These are phyloP conservation scores for Talaromyces albobiverticillius DNA, from an alignment of 2,329 filamentous ascomycete species.

Conservation along the genomic window DNA sequence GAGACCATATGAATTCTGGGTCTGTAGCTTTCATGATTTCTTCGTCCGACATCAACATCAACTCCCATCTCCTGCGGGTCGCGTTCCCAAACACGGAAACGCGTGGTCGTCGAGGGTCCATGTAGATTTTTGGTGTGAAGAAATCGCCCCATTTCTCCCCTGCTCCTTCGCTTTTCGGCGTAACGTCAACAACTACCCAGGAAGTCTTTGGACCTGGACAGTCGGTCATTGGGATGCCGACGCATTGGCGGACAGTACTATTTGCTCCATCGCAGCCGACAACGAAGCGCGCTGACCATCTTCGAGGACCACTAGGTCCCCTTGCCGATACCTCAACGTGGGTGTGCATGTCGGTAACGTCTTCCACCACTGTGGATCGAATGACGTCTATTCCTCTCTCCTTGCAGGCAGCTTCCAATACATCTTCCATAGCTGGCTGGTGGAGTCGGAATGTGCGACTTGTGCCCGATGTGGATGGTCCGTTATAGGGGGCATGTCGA, in stretches of 20 bases:
- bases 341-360: background rate
- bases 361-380: background rate
- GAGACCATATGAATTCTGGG: background rate
- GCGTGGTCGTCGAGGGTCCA: background rate
- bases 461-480: background rate
- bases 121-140: background rate
- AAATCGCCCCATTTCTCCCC: background rate
- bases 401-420: background rate
- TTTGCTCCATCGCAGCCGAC: slow-evolving; percentile 4
- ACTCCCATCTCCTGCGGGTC: slow-evolving; percentile 4
- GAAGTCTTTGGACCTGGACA: background rate
- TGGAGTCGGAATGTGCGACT: background rate
- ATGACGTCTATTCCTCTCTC: background rate
- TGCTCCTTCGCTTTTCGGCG: background rate
- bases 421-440: background rate
- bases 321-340: background rate
- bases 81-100: background rate
- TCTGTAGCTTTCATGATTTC: background rate
- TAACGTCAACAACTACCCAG: slow-evolving; percentile 4
- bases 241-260: background rate
- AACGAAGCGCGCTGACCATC: background rate
- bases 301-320: background rate
- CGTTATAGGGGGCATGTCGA: background rate
- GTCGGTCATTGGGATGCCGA: background rate
- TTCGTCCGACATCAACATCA: background rate